phyloP scores from a whole-genome alignment of 805 yeast species.

The Blastobotrys parvus region DNA sequence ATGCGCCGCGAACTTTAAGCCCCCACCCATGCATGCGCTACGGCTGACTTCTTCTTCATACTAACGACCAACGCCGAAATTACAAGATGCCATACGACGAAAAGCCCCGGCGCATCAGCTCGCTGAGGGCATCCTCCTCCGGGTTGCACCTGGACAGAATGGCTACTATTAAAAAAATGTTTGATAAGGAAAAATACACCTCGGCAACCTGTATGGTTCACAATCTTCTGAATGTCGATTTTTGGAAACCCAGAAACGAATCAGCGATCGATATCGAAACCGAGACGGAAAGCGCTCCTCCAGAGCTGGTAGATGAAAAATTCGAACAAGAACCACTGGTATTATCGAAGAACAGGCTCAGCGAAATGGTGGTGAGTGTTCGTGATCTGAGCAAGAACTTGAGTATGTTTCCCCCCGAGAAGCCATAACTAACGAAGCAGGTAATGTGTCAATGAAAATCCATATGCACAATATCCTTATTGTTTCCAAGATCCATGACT shows the following conservation, averaged over 20 bases:
- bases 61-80: too few species aligned
- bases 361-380: conserved; percentile 25
- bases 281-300: not conserved
- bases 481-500: conserved; percentile 21
- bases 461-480: conserved; percentile 16
- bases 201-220: conserved; percentile 16
- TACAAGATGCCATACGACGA: too few species aligned
- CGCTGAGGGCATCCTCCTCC: too few species aligned
- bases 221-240: conserved; percentile 13
- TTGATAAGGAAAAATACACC: not conserved
- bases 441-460: conserved; percentile 18
- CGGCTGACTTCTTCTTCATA: not conserved
- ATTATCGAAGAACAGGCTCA: conserved; percentile 21
- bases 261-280: not conserved
- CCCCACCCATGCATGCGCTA: not conserved
- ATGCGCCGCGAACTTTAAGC: not conserved
- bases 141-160: not conserved
- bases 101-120: too few species aligned
- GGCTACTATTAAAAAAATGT: not conserved
- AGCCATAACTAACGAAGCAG: conserved; percentile 4
- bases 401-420: conserved; percentile 14
- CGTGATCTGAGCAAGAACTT: conserved; percentile 25
- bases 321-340: conserved; percentile 5
- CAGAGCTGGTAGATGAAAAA: conserved; percentile 3
- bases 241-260: not conserved